Evolutionary conservation across 2,329 filamentous ascomycete species (phyloP).

Genomic region (Arthroderma sp.): DNA sequence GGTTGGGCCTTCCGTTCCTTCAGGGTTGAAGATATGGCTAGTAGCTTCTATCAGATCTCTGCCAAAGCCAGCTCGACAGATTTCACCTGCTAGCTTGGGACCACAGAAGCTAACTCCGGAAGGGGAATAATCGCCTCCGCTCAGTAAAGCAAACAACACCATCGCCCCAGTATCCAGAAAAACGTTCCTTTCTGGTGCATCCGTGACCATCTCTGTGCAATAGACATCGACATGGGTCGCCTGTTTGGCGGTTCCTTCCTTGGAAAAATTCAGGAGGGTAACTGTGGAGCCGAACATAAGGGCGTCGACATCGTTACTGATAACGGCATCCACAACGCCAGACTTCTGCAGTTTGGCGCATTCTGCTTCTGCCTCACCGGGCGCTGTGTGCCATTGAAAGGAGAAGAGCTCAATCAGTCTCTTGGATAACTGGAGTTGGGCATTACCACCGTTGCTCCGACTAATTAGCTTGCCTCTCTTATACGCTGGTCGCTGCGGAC

Average conservation of each 20-base stretch:
- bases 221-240: slow-evolving; percentile 84
- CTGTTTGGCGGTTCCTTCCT: slow-evolving; percentile 51
- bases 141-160: slow-evolving; percentile 88
- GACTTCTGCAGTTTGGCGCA: slow-evolving; percentile 73
- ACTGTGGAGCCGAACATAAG: slow-evolving; percentile 87
- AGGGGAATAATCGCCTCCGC: slow-evolving; percentile 85
- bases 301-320: slow-evolving; percentile 94
- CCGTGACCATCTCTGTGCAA: slow-evolving; percentile 46
- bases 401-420: slow-evolving; percentile 72
- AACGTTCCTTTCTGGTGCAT: slow-evolving; percentile 31
- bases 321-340: slow-evolving; percentile 78
- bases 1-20: slow-evolving; percentile 32
- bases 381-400: slow-evolving; percentile 71
- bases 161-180: slow-evolving; percentile 68
- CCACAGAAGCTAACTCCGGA: slow-evolving; percentile 81
- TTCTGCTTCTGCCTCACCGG: slow-evolving; percentile 91
- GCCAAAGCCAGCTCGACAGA: slow-evolving; percentile 78
- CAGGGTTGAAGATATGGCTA: not conserved
- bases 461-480: slow-evolving; percentile 67
- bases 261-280: slow-evolving; percentile 71
- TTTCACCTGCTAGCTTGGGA: slow-evolving; percentile 77
- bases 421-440: slow-evolving; percentile 60
- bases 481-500: slow-evolving; percentile 68
- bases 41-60: slow-evolving; percentile 44
- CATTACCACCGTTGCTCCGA: slow-evolving; percentile 32